phyloP scores from a whole-genome alignment of 441 rosid species.

The Aleurites moluccanus region DNA sequence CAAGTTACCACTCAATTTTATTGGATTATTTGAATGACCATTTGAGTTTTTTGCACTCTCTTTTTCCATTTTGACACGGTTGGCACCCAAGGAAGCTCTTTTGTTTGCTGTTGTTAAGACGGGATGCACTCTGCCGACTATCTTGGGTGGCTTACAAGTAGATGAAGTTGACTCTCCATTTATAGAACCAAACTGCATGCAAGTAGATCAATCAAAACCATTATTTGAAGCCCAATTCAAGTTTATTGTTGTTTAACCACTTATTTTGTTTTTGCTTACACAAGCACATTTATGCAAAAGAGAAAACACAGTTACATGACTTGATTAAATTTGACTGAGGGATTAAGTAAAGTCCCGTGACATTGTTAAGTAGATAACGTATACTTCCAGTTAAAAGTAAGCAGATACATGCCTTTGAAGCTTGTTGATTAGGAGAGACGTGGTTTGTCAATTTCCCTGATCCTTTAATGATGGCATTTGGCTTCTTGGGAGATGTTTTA shows the following conservation, averaged over 20 bases:
- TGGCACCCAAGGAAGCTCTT: conserved; percentile 56
- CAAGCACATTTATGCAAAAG: neutral
- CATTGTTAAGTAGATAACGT: neutral
- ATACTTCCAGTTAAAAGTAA: neutral
- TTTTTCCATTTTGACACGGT: conserved; percentile 54
- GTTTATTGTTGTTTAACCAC: neutral
- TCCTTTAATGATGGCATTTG: conserved; percentile 42
- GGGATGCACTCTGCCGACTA: conserved; percentile 36
- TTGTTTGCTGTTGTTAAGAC: conserved; percentile 45
- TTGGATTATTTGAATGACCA: conserved; percentile 33
- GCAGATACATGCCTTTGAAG: conserved; percentile 34
- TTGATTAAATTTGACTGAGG: neutral
- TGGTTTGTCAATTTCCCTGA: conserved; percentile 48
- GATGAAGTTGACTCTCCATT: conserved; percentile 40
- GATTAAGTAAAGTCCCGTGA: neutral
- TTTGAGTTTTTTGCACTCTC: conserved; percentile 37
- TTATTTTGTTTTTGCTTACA: neutral
- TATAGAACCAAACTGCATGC: conserved; percentile 41
- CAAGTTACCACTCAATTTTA: conserved; percentile 41
- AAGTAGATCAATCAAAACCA: conserved; percentile 19
- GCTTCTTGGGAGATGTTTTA: conserved; percentile 52
- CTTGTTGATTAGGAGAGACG: conserved; percentile 40
- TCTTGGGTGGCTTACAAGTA: conserved; percentile 53
- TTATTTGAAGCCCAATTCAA: neutral
- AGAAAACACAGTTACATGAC: neutral